Evolutionary conservation across 1,284 basidiomycete species (phyloP), one percentile per base, ranked within the genome.

Genomic region (Boletus albobrunnescens): DNA sequence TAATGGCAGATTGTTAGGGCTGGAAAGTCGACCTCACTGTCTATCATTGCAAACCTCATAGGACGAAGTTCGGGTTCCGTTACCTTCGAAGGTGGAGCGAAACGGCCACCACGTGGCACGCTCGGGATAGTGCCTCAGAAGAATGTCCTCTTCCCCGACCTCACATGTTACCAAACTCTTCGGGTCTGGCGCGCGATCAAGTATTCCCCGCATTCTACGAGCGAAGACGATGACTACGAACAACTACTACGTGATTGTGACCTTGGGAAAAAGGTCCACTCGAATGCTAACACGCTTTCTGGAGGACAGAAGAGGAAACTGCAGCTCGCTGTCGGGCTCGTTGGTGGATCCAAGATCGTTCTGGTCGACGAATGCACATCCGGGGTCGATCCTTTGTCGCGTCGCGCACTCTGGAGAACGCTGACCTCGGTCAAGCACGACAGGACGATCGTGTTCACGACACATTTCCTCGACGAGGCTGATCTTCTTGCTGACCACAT

Each of bases 251-350:
- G 70, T 13, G 83, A 87, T 55, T 91, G 88, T 53, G 87, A 89
- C 59, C 67, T 91, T 24, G 77, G 68, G 12, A 71, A 72, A 48
- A 91, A 91, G 67, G 76, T 85, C 7, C 70, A 83, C 55, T 72
- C 79, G 7, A 82, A 82, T 56, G 80, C 86, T 2, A 69, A 70
- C 42, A 83, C 79, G 6, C 71, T 91, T 17, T 83, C 79, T 26
- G 88, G 88, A 2, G 88, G 88, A 7, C 87, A 91, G 71, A 91
- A 91, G 69, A 68, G 88, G 58, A 89, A 90, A 67, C 69, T 91
- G 20, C 87, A 91, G 58, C 70, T 91, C 17, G 88, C 88, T 1
- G 81, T 86, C 51, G 87, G 87, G 5, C 64, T 91, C 9, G 74
- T 89, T 11, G 87, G 87, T 4, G 85, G 84, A 0, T 87, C 84